A percentile compares a stretch with the other conserved stretches of the same genome.
These are phyloP conservation scores for Alternaria hordeiaustralica DNA, from an alignment of 2,329 filamentous ascomycete genomes.

Conservation along the genomic window DNA sequence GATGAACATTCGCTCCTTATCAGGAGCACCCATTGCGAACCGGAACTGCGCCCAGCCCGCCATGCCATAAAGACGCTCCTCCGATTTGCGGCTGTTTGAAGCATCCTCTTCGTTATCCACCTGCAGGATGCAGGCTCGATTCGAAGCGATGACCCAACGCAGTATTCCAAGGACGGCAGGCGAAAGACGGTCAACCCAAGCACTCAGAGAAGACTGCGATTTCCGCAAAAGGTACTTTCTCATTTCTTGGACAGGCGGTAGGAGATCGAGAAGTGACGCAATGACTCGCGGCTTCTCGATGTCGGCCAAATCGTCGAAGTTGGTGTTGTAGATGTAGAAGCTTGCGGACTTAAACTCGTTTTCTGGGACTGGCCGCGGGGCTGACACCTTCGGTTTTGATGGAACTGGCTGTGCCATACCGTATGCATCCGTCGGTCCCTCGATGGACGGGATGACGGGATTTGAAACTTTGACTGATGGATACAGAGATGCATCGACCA, in stretches of 20 bases:
- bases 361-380: not conserved
- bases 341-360: conserved; percentile 41
- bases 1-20: conserved; percentile 80
- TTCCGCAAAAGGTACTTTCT: conserved; percentile 54
- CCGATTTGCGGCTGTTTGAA: conserved; percentile 39
- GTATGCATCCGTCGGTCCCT: not conserved
- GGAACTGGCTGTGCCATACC: not conserved
- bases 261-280: conserved; percentile 60
- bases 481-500: conserved; percentile 54
- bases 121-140: conserved; percentile 83
- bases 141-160: conserved; percentile 89
- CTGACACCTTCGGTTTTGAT: not conserved
- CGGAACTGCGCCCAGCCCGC: conserved; percentile 78
- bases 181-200: conserved; percentile 67
- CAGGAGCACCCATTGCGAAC: conserved; percentile 87
- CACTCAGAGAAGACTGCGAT: conserved; percentile 48
- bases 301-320: conserved; percentile 63
- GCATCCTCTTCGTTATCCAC: conserved; percentile 58
- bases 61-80: conserved; percentile 68
- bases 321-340: conserved; percentile 58
- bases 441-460: conserved; percentile 25
- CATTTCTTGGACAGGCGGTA: conserved; percentile 69
- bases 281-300: conserved; percentile 58
- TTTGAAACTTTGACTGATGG: conserved; percentile 50
- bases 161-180: conserved; percentile 72